Conservation (phyloP, 169 alveolate genomes). For the Cryptosporidium parvum region DNA sequence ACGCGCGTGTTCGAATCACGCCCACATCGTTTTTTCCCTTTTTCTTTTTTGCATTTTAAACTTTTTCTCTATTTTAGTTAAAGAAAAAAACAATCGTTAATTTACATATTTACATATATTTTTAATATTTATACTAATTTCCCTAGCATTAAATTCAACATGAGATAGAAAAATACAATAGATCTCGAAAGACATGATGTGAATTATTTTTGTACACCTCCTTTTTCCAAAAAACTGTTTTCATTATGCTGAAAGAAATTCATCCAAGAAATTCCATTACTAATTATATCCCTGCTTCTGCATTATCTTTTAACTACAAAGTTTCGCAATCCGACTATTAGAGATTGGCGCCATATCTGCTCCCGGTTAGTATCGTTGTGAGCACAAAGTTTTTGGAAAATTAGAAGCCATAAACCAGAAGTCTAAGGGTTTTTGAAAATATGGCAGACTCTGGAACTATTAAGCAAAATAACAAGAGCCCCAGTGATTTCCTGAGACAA, state of each 20-base stretch:
- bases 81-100: too few relatives aligned
- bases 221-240: too few relatives aligned
- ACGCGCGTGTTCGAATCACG: constrained; percentile 79
- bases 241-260: too few relatives aligned
- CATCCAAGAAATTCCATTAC: not conserved
- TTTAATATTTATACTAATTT: too few relatives aligned
- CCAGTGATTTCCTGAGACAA: constrained; percentile 63
- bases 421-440: not conserved
- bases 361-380: not conserved
- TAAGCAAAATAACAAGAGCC: constrained; percentile 22
- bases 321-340: not conserved
- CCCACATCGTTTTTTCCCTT: constrained; percentile 71
- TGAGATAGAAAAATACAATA: not conserved
- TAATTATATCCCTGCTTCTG: too few relatives aligned
- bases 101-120: too few relatives aligned
- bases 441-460: not conserved
- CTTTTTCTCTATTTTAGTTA: too few relatives aligned
- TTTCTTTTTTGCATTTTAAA: too few relatives aligned
- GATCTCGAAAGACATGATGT: not conserved
- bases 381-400: not conserved
- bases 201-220: not conserved
- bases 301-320: too few relatives aligned
- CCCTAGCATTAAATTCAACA: not conserved
- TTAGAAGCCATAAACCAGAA: not conserved
- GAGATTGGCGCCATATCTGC: not conserved